These are phyloP conservation scores for Terfezia claveryi DNA, from an alignment of 495 filamentous ascomycete species.

Conservation along the genomic window DNA sequence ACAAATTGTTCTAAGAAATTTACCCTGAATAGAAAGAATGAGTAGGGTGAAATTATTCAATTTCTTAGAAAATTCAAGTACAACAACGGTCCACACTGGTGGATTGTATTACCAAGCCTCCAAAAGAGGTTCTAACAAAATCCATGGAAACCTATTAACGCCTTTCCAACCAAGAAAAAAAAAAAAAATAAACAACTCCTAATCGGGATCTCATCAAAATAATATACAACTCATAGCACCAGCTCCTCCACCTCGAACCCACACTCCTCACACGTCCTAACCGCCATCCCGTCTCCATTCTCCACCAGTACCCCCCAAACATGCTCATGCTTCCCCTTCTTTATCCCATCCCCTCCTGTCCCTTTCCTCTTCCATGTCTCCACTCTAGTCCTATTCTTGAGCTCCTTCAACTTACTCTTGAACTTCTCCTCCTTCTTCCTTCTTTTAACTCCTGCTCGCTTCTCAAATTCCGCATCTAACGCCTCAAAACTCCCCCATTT, in stretches of 20 bases:
- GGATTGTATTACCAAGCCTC: too few relatives aligned
- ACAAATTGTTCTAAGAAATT: too few relatives aligned
- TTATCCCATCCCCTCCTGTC: constrained; percentile 38
- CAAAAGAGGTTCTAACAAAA: too few relatives aligned
- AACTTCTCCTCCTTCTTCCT: constrained; percentile 78
- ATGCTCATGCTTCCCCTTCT: constrained; percentile 58
- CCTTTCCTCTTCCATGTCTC: constrained; percentile 62
- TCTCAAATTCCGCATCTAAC: constrained; percentile 75
- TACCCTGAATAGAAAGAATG: too few relatives aligned
- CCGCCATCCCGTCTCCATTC: constrained; percentile 56
- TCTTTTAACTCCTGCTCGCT: constrained; percentile 62
- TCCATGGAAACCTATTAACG: too few relatives aligned
- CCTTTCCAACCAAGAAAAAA: too few relatives aligned
- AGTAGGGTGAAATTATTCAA: too few relatives aligned
- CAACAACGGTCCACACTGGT: too few relatives aligned
- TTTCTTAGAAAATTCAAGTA: too few relatives aligned
- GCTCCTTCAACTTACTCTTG: constrained; percentile 58
- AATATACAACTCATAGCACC: constrained; percentile 36
- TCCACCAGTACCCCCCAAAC: constrained; percentile 70
- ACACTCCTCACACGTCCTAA: constrained; percentile 72
- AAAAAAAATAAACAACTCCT: too few relatives aligned
- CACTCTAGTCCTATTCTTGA: constrained; percentile 83
- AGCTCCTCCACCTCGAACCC: constrained; percentile 95
- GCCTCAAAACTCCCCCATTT: constrained; percentile 73
- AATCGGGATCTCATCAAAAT: too few relatives aligned